Base-by-base conservation (phyloP, 2,329 filamentous ascomycete genomes). In the Scolecobasidium constrictum region DNA sequence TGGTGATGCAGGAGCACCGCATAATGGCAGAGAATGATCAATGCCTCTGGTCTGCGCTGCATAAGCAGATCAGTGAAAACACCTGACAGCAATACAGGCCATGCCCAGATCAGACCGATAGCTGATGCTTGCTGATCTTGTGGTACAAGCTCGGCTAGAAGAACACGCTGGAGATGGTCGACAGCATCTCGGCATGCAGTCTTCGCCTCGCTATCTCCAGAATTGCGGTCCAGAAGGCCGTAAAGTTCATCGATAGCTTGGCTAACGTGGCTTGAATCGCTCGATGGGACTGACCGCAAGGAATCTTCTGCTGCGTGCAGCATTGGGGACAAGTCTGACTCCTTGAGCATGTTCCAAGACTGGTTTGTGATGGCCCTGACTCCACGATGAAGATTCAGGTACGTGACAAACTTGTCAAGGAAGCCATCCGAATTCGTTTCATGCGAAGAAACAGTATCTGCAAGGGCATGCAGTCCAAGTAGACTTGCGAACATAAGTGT, bases 21-120 rank as follows among this genome's bases (percentile, higher is more conserved):
- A 26, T 50, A 52, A 42, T 53, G 41, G 41, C 43, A 47, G 18
- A 53, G 46, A 19, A 54, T 52, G 3, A 54, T 52, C 16, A 54
- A 46, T 5, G 52, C 48, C 28, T 52, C 47, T 1, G 51, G 48
- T 4, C 39, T 48, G 16, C 50, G 50, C 39, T 47, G 50, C 36
- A 43, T 35, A n/a, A 54, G 23, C 9, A 50, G 46, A 18, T 48
- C 41, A 5, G 50, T 52, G 28, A 49, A 54, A 6, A 35, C 43
- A 19, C 44, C 45, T 3, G 51, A 51, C 13, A 54, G 28, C 21
- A 49, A 43, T 15, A 48, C 44, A 20, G 52, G 51, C 51, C 49
- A 53, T 19, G 45, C 26, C 46, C 48, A 51, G 21, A 54, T 46
- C 36, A 47, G 23, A 18, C 26, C 26, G n/a, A 44, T 46, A 15